Percentiles rank a stretch among this genome's conserved stretches.
Conservation (phyloP, 257 asterid species). For the Anisodus acutangulus region DNA sequence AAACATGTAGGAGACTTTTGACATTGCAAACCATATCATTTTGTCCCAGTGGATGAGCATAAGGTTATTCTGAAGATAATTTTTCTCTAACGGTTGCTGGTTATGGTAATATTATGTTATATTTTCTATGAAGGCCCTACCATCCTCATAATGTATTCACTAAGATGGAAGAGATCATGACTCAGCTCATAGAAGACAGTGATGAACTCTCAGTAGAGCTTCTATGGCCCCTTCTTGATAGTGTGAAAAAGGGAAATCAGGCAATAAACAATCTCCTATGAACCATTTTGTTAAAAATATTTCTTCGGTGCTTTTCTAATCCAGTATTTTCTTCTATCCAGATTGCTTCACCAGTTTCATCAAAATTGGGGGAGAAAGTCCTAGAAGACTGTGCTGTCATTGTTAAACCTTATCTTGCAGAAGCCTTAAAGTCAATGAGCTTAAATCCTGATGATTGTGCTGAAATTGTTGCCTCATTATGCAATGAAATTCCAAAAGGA, state of each 20-base stretch:
- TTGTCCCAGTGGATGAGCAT: background rate
- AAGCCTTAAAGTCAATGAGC: conserved; percentile 47
- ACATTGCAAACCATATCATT: background rate
- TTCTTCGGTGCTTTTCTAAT: conserved; percentile 26
- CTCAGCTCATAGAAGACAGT: conserved; percentile 44
- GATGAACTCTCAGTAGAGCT: conserved; percentile 47
- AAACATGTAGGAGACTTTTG: conserved; percentile 15
- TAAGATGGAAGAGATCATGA: conserved; percentile 48
- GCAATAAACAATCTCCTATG: conserved; percentile 28
- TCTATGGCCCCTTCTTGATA: conserved; percentile 44
- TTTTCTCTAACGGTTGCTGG: background rate
- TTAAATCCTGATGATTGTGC: conserved; percentile 51
- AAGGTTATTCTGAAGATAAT: conserved; percentile 11
- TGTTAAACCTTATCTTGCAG: conserved; percentile 44
- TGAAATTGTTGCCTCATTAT: conserved; percentile 44
- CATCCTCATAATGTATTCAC: conserved; percentile 35
- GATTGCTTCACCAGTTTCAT: conserved; percentile 52
- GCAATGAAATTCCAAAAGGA: conserved; percentile 40
- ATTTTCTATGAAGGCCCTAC: conserved; percentile 44
- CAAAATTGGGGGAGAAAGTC: conserved; percentile 60
- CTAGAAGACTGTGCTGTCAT: conserved; percentile 52
- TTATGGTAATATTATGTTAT: background rate
- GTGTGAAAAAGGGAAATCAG: conserved; percentile 41
- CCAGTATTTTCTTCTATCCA: conserved; percentile 40
- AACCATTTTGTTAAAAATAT: background rate